Evolutionary conservation across 2,329 filamentous ascomycete genomes (phyloP).

Genomic region (Colletotrichum sp.): DNA sequence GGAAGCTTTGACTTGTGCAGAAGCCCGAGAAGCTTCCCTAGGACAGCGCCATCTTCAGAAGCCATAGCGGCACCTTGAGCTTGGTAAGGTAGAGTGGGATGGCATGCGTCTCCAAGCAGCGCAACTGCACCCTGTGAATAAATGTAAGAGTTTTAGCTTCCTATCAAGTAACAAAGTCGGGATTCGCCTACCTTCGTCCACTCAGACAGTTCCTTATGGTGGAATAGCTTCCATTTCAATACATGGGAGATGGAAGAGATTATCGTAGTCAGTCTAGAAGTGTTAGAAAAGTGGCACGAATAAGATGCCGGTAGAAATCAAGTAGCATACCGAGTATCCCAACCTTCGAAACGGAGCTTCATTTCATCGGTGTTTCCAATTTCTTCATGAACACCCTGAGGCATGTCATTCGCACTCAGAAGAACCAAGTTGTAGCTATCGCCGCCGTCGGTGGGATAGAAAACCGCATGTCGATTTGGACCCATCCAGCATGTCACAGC

Average conservation of each 20-base stretch:
- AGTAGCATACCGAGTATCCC: background rate
- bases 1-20: background rate
- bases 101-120: slow-evolving; percentile 13
- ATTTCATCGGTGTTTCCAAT: background rate
- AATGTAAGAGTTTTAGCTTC: background rate
- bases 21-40: slow-evolving; percentile 30
- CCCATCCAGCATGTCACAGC: background rate
- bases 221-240: background rate
- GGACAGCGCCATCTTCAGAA: slow-evolving; percentile 25
- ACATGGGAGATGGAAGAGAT: background rate
- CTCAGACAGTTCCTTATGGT: background rate
- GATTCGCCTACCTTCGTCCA: background rate
- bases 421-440: background rate
- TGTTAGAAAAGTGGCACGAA: background rate
- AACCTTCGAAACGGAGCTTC: background rate
- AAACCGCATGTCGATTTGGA: background rate
- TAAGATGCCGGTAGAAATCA: background rate
- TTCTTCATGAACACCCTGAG: background rate
- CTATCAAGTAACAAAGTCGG: background rate
- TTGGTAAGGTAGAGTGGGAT: slow-evolving; percentile 25
- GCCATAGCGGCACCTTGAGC: slow-evolving; percentile 28
- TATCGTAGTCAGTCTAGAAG: background rate
- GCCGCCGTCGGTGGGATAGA: background rate
- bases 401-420: background rate
- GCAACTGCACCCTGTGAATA: slow-evolving; percentile 2